Conservation (phyloP, 768 basidiomycete genomes). For the Trichaptum fuscoviolaceum region DNA sequence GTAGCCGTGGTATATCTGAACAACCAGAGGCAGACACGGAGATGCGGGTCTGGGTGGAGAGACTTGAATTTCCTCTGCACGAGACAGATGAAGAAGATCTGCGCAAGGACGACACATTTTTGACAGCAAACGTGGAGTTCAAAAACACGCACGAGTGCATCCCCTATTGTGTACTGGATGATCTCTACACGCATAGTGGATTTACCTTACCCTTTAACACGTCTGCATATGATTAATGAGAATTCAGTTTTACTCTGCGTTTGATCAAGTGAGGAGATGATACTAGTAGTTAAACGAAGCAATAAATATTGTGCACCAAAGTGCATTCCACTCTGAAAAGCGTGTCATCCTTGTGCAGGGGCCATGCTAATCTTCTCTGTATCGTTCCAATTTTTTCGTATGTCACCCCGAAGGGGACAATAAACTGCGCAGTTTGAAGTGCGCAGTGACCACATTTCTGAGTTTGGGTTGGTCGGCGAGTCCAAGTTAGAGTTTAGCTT, state of each 20-base stretch:
- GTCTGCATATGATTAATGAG: no score
- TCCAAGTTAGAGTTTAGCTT: no score
- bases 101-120: not conserved
- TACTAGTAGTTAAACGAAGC: not conserved
- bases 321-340: constrained; percentile 13
- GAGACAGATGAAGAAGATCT: not conserved
- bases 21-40: not conserved
- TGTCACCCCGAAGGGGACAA: no score
- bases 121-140: not conserved
- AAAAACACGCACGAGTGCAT: not conserved
- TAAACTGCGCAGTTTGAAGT: no score
- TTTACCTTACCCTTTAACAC: no score
- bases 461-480: no score
- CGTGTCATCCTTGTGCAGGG: constrained; percentile 51
- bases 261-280: no score
- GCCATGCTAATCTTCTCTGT: constrained; percentile 53
- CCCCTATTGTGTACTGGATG: no score
- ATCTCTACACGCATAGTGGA: no score
- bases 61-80: not conserved
- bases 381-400: constrained; percentile 41
- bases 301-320: constrained; percentile 7
- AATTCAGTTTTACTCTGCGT: no score
- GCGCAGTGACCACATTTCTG: no score
- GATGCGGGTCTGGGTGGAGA: not conserved
- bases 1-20: not conserved